phyloP scores from a whole-genome alignment of 345 rosid species.

The Bruguiera parviflora region DNA sequence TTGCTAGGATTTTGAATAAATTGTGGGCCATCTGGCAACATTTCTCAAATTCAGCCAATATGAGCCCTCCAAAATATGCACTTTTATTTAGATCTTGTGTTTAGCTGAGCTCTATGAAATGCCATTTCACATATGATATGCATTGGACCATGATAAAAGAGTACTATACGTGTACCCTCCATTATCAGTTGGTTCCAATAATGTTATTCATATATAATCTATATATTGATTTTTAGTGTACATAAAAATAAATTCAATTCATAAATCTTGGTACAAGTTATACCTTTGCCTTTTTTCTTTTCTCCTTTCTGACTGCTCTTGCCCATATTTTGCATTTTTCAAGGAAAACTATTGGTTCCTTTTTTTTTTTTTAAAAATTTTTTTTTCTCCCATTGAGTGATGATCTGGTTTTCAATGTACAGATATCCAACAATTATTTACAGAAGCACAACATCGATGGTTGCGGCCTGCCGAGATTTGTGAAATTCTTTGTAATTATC shows the following conservation, averaged over 20 bases:
- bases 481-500: slow-evolving; percentile 79
- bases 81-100: too few relatives aligned
- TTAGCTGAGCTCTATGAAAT: too few relatives aligned
- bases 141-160: background rate
- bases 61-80: too few relatives aligned
- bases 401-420: background rate
- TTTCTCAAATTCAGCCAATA: too few relatives aligned
- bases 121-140: background rate
- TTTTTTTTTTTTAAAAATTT: background rate
- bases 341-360: background rate
- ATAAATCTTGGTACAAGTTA: background rate
- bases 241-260: too few relatives aligned
- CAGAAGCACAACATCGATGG: slow-evolving; percentile 91
- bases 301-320: background rate
- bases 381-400: background rate
- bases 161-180: background rate
- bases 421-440: slow-evolving; percentile 41
- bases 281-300: background rate
- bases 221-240: too few relatives aligned
- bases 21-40: too few relatives aligned
- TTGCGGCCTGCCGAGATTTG: slow-evolving; percentile 91
- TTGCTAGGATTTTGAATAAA: too few relatives aligned
- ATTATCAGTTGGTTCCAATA: background rate
- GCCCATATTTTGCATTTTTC: background rate
- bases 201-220: background rate